Evolutionary conservation across 2,329 filamentous ascomycete genomes (phyloP).

Genomic region (Cladosporium colombiae): DNA sequence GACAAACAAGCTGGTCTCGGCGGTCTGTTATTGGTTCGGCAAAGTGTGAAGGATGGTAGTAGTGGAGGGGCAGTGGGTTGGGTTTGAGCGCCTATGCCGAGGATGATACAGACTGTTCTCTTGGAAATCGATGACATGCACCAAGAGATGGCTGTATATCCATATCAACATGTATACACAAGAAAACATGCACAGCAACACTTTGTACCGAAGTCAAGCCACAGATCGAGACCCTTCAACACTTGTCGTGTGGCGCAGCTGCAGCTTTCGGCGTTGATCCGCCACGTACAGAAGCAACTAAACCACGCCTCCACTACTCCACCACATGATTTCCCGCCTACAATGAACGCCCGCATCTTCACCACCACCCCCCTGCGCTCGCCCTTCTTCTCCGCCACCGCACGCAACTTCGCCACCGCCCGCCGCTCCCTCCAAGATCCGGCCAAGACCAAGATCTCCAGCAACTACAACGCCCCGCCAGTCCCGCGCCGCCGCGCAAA

Average conservation of each 20-base stretch:
- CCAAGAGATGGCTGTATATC: neutral
- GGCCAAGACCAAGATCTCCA: constrained; percentile 19
- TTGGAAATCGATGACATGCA: neutral
- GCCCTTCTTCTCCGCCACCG: neutral
- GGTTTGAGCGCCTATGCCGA: no score
- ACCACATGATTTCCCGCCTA: neutral
- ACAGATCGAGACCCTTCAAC: neutral
- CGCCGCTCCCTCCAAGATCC: constrained; percentile 12
- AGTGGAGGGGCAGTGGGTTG: neutral
- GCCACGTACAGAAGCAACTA: constrained; percentile 10
- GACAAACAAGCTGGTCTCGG: neutral
- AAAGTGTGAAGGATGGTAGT: neutral
- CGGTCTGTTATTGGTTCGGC: neutral
- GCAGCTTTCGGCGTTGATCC: constrained; percentile 3
- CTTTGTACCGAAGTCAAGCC: neutral
- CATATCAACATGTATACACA: neutral
- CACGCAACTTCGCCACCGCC: constrained; percentile 16
- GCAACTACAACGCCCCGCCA: constrained; percentile 17
- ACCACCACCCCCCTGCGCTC: constrained; percentile 11
- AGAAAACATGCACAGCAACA: neutral
- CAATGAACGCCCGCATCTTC: constrained; percentile 3
- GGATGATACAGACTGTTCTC: neutral
- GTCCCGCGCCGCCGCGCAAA: constrained; percentile 10
- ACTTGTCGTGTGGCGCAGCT: constrained; percentile 1
- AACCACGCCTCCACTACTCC: neutral